Evolutionary conservation across 1,284 basidiomycete species (phyloP), one percentile per base, ranked within the genome.

Genomic region (Stereum hirsutum): DNA sequence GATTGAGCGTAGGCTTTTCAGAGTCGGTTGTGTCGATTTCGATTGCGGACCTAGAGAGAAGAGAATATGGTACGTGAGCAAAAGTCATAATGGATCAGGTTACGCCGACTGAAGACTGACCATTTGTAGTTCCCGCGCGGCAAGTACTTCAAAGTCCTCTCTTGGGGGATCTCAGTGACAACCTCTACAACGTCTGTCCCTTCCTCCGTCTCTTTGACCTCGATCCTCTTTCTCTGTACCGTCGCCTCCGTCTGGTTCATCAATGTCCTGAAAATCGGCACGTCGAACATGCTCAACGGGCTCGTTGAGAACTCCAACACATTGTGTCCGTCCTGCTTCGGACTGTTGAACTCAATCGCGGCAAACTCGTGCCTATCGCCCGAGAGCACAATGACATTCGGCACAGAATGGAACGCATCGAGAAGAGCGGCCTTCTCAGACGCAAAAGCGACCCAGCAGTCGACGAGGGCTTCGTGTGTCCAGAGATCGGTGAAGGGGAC

Each of bases 361-460:
- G 86, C 86, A 57, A 89, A 89, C 59, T 90, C 86, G 60, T 90
- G 88, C 7, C 86, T 71, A 57, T 89, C 87, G 5, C 81, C 79
- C 1, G 75, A 78, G 33, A 83, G 62, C 35, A 88, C 57, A 51
- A 85, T 65, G 25, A 84, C 74, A 55, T 90, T 89, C 3, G 84
- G 83, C 5, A 90, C 78, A 41, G 77, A 72, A 49, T 81, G 72
- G 40, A 89, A 62, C 0, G 70, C 64, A 24, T 68, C 59, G 31
- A 88, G 64, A 4, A 89, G 59, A 0, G 67, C 59, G 11, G 69
- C 63, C 49, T 85, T 79, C 61, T 90, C 88, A 10, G 60, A 60
- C 10, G 69, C 62, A 61, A 78, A 89, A 0, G 67, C 84, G 0
- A 80, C 79, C 87, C 86, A 91, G 2, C 80, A 77, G 58, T 86